Base-by-base conservation (phyloP, 1,139 yeast genomes). In the Debaryomyces subglobosus region DNA sequence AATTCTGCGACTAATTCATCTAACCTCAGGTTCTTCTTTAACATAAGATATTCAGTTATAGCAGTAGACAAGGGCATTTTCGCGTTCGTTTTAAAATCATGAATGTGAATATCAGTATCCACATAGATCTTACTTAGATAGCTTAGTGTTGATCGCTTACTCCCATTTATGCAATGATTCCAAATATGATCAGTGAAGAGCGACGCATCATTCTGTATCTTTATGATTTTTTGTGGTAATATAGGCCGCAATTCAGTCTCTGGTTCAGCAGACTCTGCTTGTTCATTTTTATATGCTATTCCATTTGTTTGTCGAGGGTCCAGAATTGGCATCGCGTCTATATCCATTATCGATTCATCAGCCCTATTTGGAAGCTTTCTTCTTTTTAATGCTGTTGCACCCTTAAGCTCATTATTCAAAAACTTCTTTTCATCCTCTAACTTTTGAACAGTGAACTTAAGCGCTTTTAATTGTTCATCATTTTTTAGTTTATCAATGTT, bases 361-460 rank as follows among this genome's bases (percentile, higher is more conserved):
- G 40, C 9, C 16, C 42, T 36, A 32, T 20, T 37, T 2, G 44
- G 33, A 18, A 44, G 39, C 44, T 54, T 59, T 37, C 64, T 50
- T 49, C 53, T 50, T 50, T 61, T 59, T 13, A 39, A 42, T 15
- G 54, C 32, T 5, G 63, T 53, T 15, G 62, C 54, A 10, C 68
- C 60, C 47, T 66, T 62, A 42, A 76, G 56, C 54, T 75, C 80
- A 56, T 74, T 74, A 45, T 64, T 68, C 35, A 88, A 64, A 58
- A 90, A 89, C 68, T 82, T 81, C 67, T 82, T 82, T 57, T 89
- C 95, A 57, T 86, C 90, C 58, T 85, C 88, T 39, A 86, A 65
- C 51, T 78, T 77, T 53, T 77, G 82, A 2, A 87, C 71, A 23
- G 76, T 71, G 33, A 69, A 70, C 47, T 69, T 69, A 47, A 84